phyloP scores from a whole-genome alignment of 192 early-diverging fungal genomes.

The Gaertneriomyces sp. region DNA sequence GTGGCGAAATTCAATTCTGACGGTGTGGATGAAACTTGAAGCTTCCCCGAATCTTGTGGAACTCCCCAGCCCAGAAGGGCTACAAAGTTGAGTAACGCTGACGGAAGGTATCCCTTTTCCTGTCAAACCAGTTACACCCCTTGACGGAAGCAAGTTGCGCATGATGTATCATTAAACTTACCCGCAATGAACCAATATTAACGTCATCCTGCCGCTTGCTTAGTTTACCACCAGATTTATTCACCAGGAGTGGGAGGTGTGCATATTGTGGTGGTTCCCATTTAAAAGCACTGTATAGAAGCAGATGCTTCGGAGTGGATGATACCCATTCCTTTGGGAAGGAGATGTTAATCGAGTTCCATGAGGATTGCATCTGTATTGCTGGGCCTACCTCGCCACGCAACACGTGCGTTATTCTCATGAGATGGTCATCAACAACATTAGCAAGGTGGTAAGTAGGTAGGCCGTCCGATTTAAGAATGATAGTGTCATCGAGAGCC shows the following conservation, averaged over 20 bases:
- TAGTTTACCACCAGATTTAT: conserved; percentile 75
- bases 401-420: conserved; percentile 89
- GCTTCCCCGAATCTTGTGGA: no score
- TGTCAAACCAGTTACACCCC: conserved; percentile 14
- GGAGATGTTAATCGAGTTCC: background rate
- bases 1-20: no score
- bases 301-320: conserved; percentile 86
- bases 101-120: conserved; percentile 76
- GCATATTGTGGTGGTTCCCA: conserved; percentile 77
- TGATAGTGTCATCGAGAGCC: conserved; percentile 79
- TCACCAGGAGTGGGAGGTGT: conserved; percentile 85
- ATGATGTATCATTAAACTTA: conserved; percentile 12
- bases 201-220: conserved; percentile 87
- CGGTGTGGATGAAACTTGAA: no score
- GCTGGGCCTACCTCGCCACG: conserved; percentile 67
- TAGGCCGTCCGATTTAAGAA: conserved; percentile 88
- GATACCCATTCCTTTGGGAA: conserved; percentile 77
- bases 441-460: conserved; percentile 95
- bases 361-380: background rate
- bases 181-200: conserved; percentile 66
- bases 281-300: conserved; percentile 77
- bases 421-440: conserved; percentile 88
- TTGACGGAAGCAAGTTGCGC: conserved; percentile 2
- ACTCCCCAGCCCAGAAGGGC: conserved; percentile 78
- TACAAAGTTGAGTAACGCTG: conserved; percentile 83